phyloP scores from a whole-genome alignment of 495 filamentous ascomycete species.

The Penicillium longicatenatum region DNA sequence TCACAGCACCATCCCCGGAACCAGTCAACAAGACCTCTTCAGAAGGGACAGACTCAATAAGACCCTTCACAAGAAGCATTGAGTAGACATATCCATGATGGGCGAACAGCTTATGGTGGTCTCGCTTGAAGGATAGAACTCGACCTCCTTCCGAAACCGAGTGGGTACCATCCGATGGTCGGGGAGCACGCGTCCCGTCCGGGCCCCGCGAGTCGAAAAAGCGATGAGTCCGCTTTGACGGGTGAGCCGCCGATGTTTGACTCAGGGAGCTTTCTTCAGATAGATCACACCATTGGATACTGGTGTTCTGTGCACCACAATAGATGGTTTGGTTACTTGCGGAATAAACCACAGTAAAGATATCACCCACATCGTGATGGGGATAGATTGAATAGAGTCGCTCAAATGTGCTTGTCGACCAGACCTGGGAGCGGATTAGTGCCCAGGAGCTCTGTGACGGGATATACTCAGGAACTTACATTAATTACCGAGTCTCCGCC shows the following conservation, averaged over 20 bases:
- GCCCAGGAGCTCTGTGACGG: background rate
- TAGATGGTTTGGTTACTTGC: slow-evolving; percentile 76
- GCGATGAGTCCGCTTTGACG: slow-evolving; percentile 78
- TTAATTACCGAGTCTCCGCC: slow-evolving; percentile 93
- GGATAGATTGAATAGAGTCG: slow-evolving; percentile 90
- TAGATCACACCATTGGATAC: slow-evolving; percentile 73
- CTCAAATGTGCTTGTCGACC: slow-evolving; percentile 60
- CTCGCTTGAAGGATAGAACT: slow-evolving; percentile 78
- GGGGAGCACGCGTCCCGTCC: slow-evolving; percentile 74
- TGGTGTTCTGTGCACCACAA: slow-evolving; percentile 91
- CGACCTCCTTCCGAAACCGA: slow-evolving; percentile 53
- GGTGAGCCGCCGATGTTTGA: slow-evolving; percentile 68
- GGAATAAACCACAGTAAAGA: slow-evolving; percentile 91
- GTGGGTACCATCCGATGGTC: slow-evolving; percentile 48
- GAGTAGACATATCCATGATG: slow-evolving; percentile 96
- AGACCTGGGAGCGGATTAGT: slow-evolving; percentile 53
- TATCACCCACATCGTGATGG: slow-evolving; percentile 91
- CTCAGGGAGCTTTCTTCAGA: slow-evolving; percentile 55
- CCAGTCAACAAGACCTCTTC: slow-evolving; percentile 86
- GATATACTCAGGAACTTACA: slow-evolving; percentile 47
- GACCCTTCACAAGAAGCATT: slow-evolving; percentile 77
- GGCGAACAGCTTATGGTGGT: slow-evolving; percentile 83
- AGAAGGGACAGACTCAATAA: slow-evolving; percentile 61
- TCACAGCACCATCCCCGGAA: slow-evolving; percentile 90
- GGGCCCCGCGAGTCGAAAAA: slow-evolving; percentile 94